Conservation (phyloP, 1,284 basidiomycete genomes). For the Tilletia setariae region DNA sequence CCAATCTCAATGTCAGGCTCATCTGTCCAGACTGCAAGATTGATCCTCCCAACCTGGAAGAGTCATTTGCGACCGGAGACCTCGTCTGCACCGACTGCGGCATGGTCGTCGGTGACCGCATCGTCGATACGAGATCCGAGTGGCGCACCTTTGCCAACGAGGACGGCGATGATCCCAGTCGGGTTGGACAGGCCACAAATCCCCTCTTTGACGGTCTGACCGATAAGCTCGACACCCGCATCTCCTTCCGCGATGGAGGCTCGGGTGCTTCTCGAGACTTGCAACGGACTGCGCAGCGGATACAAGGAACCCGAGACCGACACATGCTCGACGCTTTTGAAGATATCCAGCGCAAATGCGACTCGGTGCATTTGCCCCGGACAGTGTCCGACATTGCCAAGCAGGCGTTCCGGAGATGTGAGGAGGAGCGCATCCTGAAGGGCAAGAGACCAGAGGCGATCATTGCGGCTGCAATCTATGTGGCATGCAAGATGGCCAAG, state of each 20-base stretch:
- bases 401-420: constrained; percentile 92
- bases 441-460: constrained; percentile 89
- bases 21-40: constrained; percentile 86
- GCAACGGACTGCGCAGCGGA: constrained; percentile 81
- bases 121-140: constrained; percentile 97
- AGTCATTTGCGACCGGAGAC: constrained; percentile 96
- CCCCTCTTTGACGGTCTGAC: constrained; percentile 84
- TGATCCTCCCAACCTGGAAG: constrained; percentile 87
- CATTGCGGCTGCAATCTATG: constrained; percentile 96
- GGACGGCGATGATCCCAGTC: constrained; percentile 92
- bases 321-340: constrained; percentile 82
- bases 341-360: constrained; percentile 87
- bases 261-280: constrained; percentile 87
- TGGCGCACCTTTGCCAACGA: constrained; percentile 98
- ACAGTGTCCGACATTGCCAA: constrained; percentile 92
- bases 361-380: constrained; percentile 89
- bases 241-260: constrained; percentile 90
- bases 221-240: constrained; percentile 88
- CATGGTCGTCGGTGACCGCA: constrained; percentile 86
- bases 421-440: constrained; percentile 87
- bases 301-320: constrained; percentile 71
- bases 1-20: constrained; percentile 47
- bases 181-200: constrained; percentile 94
- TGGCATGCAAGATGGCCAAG: constrained; percentile 89
- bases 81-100: constrained; percentile 96